Conservation (phyloP, 805 yeast genomes). For the Metschnikowia koreensis region DNA sequence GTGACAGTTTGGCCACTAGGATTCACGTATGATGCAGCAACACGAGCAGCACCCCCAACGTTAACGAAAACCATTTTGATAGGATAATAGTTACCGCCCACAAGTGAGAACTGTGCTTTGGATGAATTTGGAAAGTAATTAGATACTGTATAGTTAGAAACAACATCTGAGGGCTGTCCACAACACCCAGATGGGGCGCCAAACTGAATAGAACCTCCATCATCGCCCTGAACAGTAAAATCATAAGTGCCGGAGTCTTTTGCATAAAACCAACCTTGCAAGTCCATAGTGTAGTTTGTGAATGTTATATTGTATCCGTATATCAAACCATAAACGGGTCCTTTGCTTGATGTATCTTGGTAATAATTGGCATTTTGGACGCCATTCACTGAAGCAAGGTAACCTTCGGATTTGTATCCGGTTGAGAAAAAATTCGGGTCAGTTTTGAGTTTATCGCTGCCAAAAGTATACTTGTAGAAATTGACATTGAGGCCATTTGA, state of each 20-base stretch:
- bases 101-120: slow-evolving; percentile 2
- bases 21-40: neutral
- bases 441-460: neutral
- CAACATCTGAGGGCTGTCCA: slow-evolving; percentile 5
- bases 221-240: slow-evolving; percentile 10
- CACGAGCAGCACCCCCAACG: neutral
- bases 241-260: slow-evolving; percentile 7
- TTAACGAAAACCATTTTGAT: slow-evolving; percentile 6
- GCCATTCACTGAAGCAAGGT: slow-evolving; percentile 1
- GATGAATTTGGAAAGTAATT: neutral
- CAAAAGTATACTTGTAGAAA: slow-evolving; percentile 3
- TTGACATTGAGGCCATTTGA: slow-evolving; percentile 5
- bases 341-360: too few relatives aligned
- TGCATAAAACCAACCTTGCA: slow-evolving; percentile 13
- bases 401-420: slow-evolving; percentile 1
- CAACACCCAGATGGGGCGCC: slow-evolving; percentile 13
- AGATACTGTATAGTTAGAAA: slow-evolving; percentile 2
- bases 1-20: neutral
- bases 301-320: slow-evolving; percentile 1
- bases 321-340: too few relatives aligned
- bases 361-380: slow-evolving; percentile 3
- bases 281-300: slow-evolving; percentile 7
- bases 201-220: slow-evolving; percentile 13
- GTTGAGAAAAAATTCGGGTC: neutral
- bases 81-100: slow-evolving; percentile 2